Base-by-base conservation (phyloP, 2,329 filamentous ascomycete species). In the Trichoderma guizhouense region DNA sequence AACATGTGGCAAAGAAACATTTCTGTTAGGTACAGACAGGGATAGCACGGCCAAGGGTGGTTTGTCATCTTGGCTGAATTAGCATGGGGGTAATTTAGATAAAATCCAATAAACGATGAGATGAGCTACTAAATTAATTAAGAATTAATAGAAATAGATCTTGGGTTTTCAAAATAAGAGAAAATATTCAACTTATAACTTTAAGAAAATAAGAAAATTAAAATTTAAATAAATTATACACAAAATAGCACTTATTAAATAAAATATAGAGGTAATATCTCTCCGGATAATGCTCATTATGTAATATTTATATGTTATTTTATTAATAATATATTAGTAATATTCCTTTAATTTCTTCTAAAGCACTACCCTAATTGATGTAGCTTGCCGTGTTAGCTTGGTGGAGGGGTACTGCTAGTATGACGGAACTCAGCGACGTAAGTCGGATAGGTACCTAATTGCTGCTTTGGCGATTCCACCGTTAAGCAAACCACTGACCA, bases 361-460 rank as follows among this genome's bases (percentile, higher is more conserved):
- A 36, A 12, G 18, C 9, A 15, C 24, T 34, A 57, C 32, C 7
- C 5, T 36, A 53, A 26, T 34, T 7, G 12, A n/a, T 67, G 34
- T 57, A 30, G 64, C 64, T 67, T 58, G 24, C 32, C 21, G 11
- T 3, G 26, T 9, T 67, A 67, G 51, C 51, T 67, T 21, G 24
- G 51, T 67, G 64, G 64, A 58, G 64, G 64, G 64, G 64, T 67
- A 67, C 63, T 26, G 32, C 43, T 51, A 67, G 64, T 55, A 61
- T 69, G 66, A 71, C 53, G 62, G 53, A 58, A 21, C 55, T 55
- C 55, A 60, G 66, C 55, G 55, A 69, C 66, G 66, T 69, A 69
- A 69, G 66, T 69, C 57, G 21, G 26, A 58, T 69, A 69, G 66
- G 57, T 69, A 69, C 66, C 66, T 69, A 69, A 69, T 69, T 62